Base-by-base conservation (phyloP, 345 rosid genomes). In the Cardamine chenopodiifolia region DNA sequence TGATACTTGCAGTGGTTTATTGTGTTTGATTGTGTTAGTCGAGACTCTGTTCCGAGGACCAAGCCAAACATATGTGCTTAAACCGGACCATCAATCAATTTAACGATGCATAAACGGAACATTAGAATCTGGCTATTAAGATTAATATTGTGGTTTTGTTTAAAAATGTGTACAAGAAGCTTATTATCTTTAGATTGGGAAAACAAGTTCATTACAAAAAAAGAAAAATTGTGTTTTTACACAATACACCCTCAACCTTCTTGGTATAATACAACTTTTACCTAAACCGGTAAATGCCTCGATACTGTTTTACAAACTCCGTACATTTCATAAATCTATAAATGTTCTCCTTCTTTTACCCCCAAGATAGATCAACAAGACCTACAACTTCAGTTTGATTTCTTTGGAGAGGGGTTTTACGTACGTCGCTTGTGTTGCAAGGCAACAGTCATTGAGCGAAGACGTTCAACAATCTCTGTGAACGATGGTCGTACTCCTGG, bases 401-500 rank as follows among this genome's bases (percentile, higher is more conserved):
- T 26, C 26, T 18, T 40, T 54, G 31, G 28, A 19, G 29, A 49
- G n/a, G 48, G 37, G 45, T 4, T 63, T 70, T 47, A 66, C 45
- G 61, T 78, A 7, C 80, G 79, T 35, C 88, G 83, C 73, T 80
- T 89, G 25, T 85, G 76, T 65, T 86, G 90, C 70, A 85, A 58
- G 29, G 90, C 81, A 22, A 56, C 68, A 19, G 84, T 77, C 92
- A 88, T 90, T 3, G 54, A 40, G 8, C 89, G 87, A 14, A 93
- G 70, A 75, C 91, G 80, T 37, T 79, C 78, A 29, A 88, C 83
- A 72, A 93, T 85, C 74, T 93, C 91, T 2, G 96, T 91, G 63
- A 93, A 93, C 3, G 96, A 86, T 31, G 97, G 98, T 53, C 98
- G 79, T 8, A 57, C 76, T 19, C 80, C 66, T 6, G 98, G 92